Evolutionary conservation across 768 basidiomycete genomes (phyloP), one percentile per base, ranked within the genome.

Genomic region (Mycena indigotica): DNA sequence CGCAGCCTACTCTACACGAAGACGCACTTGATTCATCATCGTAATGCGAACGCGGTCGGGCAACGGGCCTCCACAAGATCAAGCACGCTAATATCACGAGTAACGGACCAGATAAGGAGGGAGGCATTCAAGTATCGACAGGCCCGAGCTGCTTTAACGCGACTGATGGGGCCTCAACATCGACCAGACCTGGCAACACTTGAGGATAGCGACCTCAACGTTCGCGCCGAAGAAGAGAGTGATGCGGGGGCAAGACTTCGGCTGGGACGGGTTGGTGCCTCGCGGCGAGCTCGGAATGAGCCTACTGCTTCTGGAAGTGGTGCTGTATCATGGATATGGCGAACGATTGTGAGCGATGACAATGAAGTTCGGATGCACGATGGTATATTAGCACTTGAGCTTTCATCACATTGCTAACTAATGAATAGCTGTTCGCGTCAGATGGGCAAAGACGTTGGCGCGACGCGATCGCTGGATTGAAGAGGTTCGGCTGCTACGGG

Each of bases 381-480:
- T 19, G 23, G 56, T 62, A 28, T 21, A 52, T 62, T 4, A 28
- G 3, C 12, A 17, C 24, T 39, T 38, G 24, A n/a, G 21, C 8
- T 45, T 15, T 19, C 25, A 5, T 15, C 21, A 16, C n/a, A n/a
- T 8, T 15, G 17, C 5, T 23, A 12, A 4, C 28, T 16, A 4
- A 26, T 4, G 25, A 38, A 8, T 24, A 62, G 61, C 52, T 6
- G 61, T 62, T 8, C 59, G 58, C 1, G 64, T 69, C 4, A 62
- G 64, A 25, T 69, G 65, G 65, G 54, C 64, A 24, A 69, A 65
- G 53, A 51, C 66, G 3, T 25, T 39, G 25, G 66, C 62, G 2
- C 55, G 59, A 3, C 53, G 46, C 0, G 44, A 56, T 4, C n/a
- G n/a, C n/a, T n/a, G n/a, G n/a, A n/a, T n/a, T n/a, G n/a, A n/a